Evolutionary conservation across 2,329 filamentous ascomycete genomes (phyloP).

Genomic region (Pseudogymnoascus sp.): DNA sequence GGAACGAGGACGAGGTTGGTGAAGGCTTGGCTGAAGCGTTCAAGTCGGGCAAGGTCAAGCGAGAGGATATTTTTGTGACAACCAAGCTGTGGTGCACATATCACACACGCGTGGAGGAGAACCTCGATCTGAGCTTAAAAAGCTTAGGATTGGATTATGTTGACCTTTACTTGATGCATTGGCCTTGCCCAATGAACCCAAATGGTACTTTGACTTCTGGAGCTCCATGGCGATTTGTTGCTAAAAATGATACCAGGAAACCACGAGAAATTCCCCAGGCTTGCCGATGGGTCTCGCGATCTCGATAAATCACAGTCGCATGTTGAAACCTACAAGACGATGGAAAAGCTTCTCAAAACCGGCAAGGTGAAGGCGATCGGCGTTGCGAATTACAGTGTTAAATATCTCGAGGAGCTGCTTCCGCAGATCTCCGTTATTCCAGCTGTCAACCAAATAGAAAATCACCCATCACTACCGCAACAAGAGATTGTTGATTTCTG

Average conservation of each 20-base stretch:
- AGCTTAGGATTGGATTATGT: slow-evolving; percentile 40
- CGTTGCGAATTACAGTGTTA: slow-evolving; percentile 31
- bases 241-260: slow-evolving; percentile 13
- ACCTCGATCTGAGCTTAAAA: slow-evolving; percentile 21
- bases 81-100: slow-evolving; percentile 33
- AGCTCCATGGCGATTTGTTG: background rate
- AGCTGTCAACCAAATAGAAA: slow-evolving; percentile 51
- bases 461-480: slow-evolving; percentile 50
- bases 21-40: slow-evolving; percentile 67
- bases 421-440: slow-evolving; percentile 38
- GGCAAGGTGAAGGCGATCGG: slow-evolving; percentile 42
- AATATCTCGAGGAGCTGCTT: slow-evolving; percentile 30
- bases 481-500: slow-evolving; percentile 43
- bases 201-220: slow-evolving; percentile 33
- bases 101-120: slow-evolving; percentile 33
- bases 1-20: slow-evolving; percentile 77
- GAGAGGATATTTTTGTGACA: slow-evolving; percentile 31
- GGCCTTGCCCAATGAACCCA: slow-evolving; percentile 59
- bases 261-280: slow-evolving; percentile 12
- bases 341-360: slow-evolving; percentile 38
- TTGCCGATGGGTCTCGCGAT: slow-evolving; percentile 23
- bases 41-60: slow-evolving; percentile 40
- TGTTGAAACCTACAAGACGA: slow-evolving; percentile 37
- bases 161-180: slow-evolving; percentile 45
- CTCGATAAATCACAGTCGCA: slow-evolving; percentile 14